These are phyloP conservation scores for Ogataea dorogensis DNA, from an alignment of 805 yeast species.

Conservation along the genomic window DNA sequence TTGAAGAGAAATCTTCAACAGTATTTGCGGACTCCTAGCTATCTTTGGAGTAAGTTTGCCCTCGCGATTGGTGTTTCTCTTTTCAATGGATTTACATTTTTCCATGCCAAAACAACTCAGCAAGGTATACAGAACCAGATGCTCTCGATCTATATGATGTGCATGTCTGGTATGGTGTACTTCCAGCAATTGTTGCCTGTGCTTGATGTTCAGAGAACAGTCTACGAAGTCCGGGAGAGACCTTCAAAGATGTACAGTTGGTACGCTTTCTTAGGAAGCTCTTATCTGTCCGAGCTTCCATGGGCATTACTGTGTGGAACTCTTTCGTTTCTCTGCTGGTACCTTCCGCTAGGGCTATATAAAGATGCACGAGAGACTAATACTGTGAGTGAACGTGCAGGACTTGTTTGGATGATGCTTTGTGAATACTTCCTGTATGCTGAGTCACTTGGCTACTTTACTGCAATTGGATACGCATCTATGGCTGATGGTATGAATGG, in stretches of 20 bases:
- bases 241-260: constrained; percentile 68
- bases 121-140: constrained; percentile 78
- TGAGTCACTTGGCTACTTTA: constrained; percentile 50
- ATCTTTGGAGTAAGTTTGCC: constrained; percentile 51
- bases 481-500: constrained; percentile 62
- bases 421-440: no score
- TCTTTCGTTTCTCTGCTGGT: constrained; percentile 54
- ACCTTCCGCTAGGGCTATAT: constrained; percentile 68
- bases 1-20: constrained; percentile 51
- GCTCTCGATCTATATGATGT: constrained; percentile 68
- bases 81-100: constrained; percentile 65
- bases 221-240: constrained; percentile 68
- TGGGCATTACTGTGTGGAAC: constrained; percentile 60
- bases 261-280: constrained; percentile 59
- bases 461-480: constrained; percentile 54
- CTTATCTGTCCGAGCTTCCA: constrained; percentile 61
- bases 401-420: constrained; percentile 43
- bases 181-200: constrained; percentile 60
- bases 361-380: no score
- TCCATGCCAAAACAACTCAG: constrained; percentile 54
- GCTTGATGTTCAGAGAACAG: constrained; percentile 54
- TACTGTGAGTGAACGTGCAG: no score
- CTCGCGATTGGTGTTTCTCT: constrained; percentile 54
- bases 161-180: constrained; percentile 51
- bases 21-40: constrained; percentile 60